These are phyloP conservation scores for Dendrostoma leiphaemia DNA, from an alignment of 2,329 filamentous ascomycete genomes.

Conservation along the genomic window DNA sequence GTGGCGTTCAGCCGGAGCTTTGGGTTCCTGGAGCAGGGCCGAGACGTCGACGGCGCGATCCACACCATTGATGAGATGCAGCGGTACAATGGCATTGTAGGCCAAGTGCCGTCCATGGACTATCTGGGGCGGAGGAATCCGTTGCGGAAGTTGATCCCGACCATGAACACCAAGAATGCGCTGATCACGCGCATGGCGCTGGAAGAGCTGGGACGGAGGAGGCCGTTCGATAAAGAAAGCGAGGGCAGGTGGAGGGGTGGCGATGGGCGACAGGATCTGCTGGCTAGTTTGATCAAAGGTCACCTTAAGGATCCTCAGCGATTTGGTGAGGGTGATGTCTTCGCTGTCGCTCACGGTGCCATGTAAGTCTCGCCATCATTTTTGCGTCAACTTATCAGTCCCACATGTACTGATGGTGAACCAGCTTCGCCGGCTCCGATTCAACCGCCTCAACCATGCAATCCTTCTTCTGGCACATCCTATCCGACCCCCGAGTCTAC, in stretches of 20 bases:
- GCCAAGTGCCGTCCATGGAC: conserved; percentile 51
- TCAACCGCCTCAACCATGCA: conserved; percentile 60
- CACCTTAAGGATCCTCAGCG: conserved; percentile 47
- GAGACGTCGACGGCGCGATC: conserved; percentile 50
- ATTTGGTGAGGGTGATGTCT: conserved; percentile 52
- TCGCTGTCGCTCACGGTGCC: conserved; percentile 55
- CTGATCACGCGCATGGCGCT: conserved; percentile 51
- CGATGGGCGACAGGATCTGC: conserved; percentile 47
- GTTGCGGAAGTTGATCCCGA: conserved; percentile 41
- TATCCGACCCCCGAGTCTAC: conserved; percentile 43
- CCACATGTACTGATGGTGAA: too few relatives aligned
- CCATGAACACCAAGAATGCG: conserved; percentile 41
- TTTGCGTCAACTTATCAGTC: background rate
- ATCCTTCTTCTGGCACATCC: conserved; percentile 51
- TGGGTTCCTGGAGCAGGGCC: conserved; percentile 48
- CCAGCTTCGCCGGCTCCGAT: conserved; percentile 59
- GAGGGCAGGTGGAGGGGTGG: conserved; percentile 37
- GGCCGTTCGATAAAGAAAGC: conserved; percentile 44
- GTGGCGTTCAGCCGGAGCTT: conserved; percentile 51
- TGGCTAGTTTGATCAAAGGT: conserved; percentile 50
- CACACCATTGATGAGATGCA: conserved; percentile 51
- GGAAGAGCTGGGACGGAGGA: conserved; percentile 46
- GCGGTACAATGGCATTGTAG: conserved; percentile 51
- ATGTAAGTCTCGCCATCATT: conserved; percentile 40
- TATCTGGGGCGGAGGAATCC: conserved; percentile 47